Conservation (phyloP, 1,284 basidiomycete species). For the Ustilago hordei region DNA sequence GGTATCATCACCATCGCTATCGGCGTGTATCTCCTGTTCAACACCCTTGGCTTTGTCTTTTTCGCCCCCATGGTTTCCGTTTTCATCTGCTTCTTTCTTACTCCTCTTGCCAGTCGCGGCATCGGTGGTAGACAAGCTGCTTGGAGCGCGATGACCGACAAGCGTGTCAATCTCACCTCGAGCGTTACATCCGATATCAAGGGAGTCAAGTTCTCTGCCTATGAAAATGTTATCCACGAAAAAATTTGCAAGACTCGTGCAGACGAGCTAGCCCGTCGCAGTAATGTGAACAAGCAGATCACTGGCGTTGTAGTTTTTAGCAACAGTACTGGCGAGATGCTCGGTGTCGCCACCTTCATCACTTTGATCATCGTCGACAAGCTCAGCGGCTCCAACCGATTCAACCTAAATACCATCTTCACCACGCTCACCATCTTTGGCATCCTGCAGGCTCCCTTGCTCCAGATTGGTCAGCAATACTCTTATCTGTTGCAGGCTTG, state of each 20-base stretch:
- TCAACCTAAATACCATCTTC: conserved; percentile 57
- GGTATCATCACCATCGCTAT: conserved; percentile 52
- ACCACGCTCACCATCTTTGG: conserved; percentile 57
- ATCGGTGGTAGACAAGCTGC: conserved; percentile 48
- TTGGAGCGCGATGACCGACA: conserved; percentile 57
- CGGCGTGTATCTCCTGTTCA: conserved; percentile 58
- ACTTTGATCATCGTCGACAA: conserved; percentile 48
- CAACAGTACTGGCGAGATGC: conserved; percentile 40
- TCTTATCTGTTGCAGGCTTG: conserved; percentile 50
- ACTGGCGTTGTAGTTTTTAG: conserved; percentile 36
- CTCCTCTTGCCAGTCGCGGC: conserved; percentile 47
- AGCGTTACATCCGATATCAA: conserved; percentile 59
- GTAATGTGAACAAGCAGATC: conserved; percentile 32
- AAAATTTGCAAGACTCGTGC: conserved; percentile 48
- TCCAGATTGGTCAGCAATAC: conserved; percentile 59
- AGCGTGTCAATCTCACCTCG: conserved; percentile 54
- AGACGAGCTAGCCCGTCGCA: conserved; percentile 40
- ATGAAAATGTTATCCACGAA: conserved; percentile 48
- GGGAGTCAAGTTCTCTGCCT: conserved; percentile 63
- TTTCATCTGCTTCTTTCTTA: conserved; percentile 40
- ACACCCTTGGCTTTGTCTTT: conserved; percentile 53
- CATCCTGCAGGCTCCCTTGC: conserved; percentile 52
- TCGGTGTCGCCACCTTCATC: conserved; percentile 47
- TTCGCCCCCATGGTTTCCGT: conserved; percentile 53
- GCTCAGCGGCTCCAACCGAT: conserved; percentile 39